These are phyloP conservation scores for Primulina eburnea DNA, from an alignment of 257 asterid genomes.

Conservation along the genomic window DNA sequence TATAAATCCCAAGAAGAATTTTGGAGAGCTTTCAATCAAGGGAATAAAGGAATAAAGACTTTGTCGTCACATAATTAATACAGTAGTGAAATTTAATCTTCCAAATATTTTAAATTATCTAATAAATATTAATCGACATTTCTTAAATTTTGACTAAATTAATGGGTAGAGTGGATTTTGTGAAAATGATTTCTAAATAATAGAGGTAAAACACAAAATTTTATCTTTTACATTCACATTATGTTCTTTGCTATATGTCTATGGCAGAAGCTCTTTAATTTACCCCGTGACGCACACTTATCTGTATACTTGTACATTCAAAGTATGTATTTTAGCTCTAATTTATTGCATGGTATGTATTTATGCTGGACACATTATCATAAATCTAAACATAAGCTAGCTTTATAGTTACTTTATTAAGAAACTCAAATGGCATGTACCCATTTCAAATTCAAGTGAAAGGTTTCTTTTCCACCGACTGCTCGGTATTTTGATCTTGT, in stretches of 20 bases:
- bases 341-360: neutral
- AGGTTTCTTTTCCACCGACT: neutral
- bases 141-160: too few relatives aligned
- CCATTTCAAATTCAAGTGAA: too few relatives aligned
- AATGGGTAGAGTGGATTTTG: neutral
- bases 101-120: too few relatives aligned
- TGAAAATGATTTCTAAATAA: neutral
- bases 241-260: neutral
- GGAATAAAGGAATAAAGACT: too few relatives aligned
- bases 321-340: neutral
- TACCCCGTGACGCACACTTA: neutral
- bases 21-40: too few relatives aligned
- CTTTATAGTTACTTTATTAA: too few relatives aligned
- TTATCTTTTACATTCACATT: neutral
- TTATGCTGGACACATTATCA: neutral
- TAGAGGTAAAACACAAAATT: neutral
- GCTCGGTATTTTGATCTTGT: neutral
- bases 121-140: too few relatives aligned
- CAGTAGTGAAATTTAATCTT: too few relatives aligned
- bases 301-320: neutral
- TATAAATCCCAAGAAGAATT: too few relatives aligned
- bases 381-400: too few relatives aligned
- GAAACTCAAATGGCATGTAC: neutral
- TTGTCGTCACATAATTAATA: too few relatives aligned
- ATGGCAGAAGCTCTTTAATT: neutral